phyloP scores from a whole-genome alignment of 768 basidiomycete species.

The Vishniacozyma victoriae region DNA sequence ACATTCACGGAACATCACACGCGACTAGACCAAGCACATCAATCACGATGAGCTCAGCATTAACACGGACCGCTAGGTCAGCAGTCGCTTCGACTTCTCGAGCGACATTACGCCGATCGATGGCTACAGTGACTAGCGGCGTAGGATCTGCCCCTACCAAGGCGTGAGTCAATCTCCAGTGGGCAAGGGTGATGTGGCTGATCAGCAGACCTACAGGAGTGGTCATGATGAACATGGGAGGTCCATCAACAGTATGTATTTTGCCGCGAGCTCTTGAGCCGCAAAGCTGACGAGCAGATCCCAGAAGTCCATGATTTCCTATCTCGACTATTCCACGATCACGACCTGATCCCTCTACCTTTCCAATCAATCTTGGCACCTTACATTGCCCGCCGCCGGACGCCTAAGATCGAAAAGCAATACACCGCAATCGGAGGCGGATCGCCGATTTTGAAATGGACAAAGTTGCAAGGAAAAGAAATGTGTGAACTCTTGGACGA shows the following conservation, averaged over 20 bases:
- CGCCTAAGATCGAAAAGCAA: constrained; percentile 88
- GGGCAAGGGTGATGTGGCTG: background rate
- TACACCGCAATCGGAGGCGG: constrained; percentile 94
- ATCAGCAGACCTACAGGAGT: constrained; percentile 54
- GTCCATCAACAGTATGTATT: constrained; percentile 73
- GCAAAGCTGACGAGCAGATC: constrained; percentile 54
- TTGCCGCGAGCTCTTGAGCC: background rate
- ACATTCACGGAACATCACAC: too few relatives aligned
- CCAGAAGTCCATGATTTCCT: constrained; percentile 89
- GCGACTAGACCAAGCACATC: too few relatives aligned
- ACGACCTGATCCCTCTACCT: constrained; percentile 90
- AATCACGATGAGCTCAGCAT: background rate
- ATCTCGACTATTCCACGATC: constrained; percentile 81
- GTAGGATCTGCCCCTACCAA: constrained; percentile 2
- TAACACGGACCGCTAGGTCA: background rate
- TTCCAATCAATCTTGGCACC: constrained; percentile 85
- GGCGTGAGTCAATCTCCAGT: background rate
- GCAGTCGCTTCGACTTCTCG: background rate
- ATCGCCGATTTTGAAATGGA: constrained; percentile 89
- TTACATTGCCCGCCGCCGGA: constrained; percentile 76
- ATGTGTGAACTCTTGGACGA: constrained; percentile 91
- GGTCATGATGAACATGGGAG: constrained; percentile 99
- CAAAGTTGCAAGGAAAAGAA: constrained; percentile 75
- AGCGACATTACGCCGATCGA: background rate
- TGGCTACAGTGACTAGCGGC: constrained; percentile 5